A percentile compares a stretch with the other conserved stretches of the same genome.
Evolutionary conservation across 2,329 filamentous ascomycete species (phyloP).

Genomic region (Talaromyces sp.): DNA sequence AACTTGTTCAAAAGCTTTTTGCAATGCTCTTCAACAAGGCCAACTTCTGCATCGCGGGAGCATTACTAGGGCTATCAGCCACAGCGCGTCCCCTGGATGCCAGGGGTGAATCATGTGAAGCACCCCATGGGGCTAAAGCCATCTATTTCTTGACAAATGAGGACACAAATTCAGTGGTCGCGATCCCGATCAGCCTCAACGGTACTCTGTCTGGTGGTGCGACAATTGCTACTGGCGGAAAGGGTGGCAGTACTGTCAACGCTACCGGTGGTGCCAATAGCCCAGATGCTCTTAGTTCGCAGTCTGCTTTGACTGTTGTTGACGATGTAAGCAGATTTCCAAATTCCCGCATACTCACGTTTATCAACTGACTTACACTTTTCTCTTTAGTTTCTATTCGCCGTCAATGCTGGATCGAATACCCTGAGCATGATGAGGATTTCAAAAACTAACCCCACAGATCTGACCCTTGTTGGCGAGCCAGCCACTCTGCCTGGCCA

Average conservation of each 20-base stretch:
- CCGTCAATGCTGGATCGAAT: conserved; percentile 41
- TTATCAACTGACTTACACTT: neutral
- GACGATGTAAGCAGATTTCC: conserved; percentile 47
- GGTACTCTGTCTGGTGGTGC: conserved; percentile 50
- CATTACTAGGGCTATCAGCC: neutral
- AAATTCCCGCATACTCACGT: neutral
- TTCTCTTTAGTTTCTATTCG: conserved; percentile 25
- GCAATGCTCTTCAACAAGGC: neutral
- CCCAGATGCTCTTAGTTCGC: conserved; percentile 54
- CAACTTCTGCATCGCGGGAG: neutral
- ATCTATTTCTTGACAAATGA: conserved; percentile 60
- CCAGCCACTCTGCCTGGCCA: conserved; percentile 37
- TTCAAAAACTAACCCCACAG: conserved; percentile 30
- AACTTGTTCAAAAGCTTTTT: too few relatives aligned
- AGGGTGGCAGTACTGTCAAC: conserved; percentile 46
- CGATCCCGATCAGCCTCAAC: conserved; percentile 49
- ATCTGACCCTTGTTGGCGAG: conserved; percentile 33
- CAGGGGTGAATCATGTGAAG: neutral
- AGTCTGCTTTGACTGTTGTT: conserved; percentile 52
- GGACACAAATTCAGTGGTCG: conserved; percentile 50
- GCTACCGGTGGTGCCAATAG: conserved; percentile 40
- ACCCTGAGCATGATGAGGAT: conserved; percentile 41
- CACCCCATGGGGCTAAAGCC: conserved; percentile 40
- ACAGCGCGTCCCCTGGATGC: neutral
- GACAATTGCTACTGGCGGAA: conserved; percentile 50